Evolutionary conservation across 208 protist genomes (phyloP).

Genomic region (Borovskyia barvae): DNA sequence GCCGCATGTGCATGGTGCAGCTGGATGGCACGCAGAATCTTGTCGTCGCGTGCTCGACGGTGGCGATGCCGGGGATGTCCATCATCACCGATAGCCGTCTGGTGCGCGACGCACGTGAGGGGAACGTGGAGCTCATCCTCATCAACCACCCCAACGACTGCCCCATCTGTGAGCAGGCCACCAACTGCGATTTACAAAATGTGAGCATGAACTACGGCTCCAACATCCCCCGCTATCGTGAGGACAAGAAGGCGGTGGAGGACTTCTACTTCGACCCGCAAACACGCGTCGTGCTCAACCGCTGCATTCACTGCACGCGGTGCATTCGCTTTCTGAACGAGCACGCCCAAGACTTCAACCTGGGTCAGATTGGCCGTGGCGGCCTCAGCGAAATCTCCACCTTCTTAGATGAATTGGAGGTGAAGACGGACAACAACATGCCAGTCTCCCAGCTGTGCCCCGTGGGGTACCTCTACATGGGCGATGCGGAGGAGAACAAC

Average conservation of each 20-base stretch:
- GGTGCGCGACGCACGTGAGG: conserved; percentile 94
- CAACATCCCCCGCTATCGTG: conserved; percentile 83
- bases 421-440: conserved; percentile 91
- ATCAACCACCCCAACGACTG: conserved; percentile 97
- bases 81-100: conserved; percentile 95
- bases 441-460: conserved; percentile 87
- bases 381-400: conserved; percentile 93
- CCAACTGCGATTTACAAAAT: conserved; percentile 97
- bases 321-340: conserved; percentile 95
- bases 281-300: conserved; percentile 94
- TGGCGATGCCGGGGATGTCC: conserved; percentile 93
- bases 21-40: conserved; percentile 95
- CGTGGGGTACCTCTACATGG: conserved; percentile 76
- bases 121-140: conserved; percentile 96
- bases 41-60: conserved; percentile 95
- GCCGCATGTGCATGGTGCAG: conserved; percentile 98
- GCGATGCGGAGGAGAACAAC: conserved; percentile 87
- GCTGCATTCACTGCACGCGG: conserved; percentile 97
- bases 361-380: conserved; percentile 94
- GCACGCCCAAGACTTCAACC: conserved; percentile 93
- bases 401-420: conserved; percentile 89
- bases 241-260: conserved; percentile 91
- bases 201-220: conserved; percentile 92
- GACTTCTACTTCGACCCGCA: conserved; percentile 96
- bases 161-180: conserved; percentile 97